A percentile compares a stretch with the other conserved stretches of the same genome.
phyloP scores from a whole-genome alignment of 1,139 yeast genomes.

The Debaryomyces singareniensis region DNA sequence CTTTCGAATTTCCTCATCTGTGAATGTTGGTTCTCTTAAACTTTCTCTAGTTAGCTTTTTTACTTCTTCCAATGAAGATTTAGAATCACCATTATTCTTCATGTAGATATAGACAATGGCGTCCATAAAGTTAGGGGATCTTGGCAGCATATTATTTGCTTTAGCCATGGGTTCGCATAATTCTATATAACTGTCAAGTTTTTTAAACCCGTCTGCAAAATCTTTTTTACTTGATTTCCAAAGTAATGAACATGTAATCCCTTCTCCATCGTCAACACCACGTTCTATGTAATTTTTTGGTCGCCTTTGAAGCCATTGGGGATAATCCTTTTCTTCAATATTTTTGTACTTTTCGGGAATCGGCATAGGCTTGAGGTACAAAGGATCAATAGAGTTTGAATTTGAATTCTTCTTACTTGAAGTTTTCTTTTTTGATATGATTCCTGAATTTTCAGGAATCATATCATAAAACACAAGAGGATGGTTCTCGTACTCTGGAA shows the following conservation, averaged over 20 bases:
- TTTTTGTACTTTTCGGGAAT: conserved; percentile 45
- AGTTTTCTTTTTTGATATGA: conserved; percentile 9
- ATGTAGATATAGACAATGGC: conserved; percentile 53
- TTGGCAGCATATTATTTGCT: conserved; percentile 38
- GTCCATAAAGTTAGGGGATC: conserved; percentile 77
- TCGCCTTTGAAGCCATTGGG: conserved; percentile 71
- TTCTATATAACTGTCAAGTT: conserved; percentile 49
- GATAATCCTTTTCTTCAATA: conserved; percentile 41
- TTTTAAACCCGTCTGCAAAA: conserved; percentile 21
- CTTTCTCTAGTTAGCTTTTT: conserved; percentile 46
- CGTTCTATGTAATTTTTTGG: conserved; percentile 84
- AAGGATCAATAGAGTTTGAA: conserved; percentile 14
- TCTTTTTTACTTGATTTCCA: conserved; percentile 53
- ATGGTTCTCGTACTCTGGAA: conserved; percentile 64
- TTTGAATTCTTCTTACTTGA: conserved; percentile 2
- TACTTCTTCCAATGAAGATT: conserved; percentile 34
- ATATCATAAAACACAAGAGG: conserved; percentile 64
- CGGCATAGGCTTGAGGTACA: conserved; percentile 23
- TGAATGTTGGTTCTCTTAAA: conserved; percentile 71
- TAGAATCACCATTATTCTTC: conserved; percentile 44
- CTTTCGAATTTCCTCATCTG: conserved; percentile 51
- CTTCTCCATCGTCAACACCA: conserved; percentile 61
- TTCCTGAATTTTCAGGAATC: conserved; percentile 12
- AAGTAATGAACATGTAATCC: conserved; percentile 52
- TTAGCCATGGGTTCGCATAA: conserved; percentile 55